Conservation (phyloP, 2,329 filamentous ascomycete genomes). For the Westerdykella aurantiaca region DNA sequence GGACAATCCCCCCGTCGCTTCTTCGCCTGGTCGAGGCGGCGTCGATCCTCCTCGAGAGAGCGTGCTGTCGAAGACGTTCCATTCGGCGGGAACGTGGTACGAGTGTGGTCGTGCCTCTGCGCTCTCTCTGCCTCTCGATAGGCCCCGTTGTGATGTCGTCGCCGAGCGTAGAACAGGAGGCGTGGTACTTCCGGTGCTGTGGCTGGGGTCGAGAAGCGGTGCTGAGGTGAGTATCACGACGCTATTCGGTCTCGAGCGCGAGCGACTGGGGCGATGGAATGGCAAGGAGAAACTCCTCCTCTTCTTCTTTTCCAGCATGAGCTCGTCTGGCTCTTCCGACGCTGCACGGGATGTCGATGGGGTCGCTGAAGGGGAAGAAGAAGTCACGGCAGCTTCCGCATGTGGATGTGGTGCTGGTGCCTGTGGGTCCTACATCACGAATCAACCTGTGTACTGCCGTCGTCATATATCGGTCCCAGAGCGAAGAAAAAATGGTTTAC, state of each 20-base stretch:
- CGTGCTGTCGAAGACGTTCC: conserved; percentile 14
- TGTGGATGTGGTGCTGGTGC: conserved; percentile 9
- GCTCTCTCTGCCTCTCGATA: too few species aligned
- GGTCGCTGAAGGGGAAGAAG: too few species aligned
- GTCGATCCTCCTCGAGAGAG: not conserved
- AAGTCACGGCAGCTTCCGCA: too few species aligned
- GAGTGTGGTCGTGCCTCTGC: conserved; percentile 20
- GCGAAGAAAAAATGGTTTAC: too few species aligned
- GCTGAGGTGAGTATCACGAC: conserved; percentile 5
- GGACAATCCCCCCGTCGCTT: conserved; percentile 2
- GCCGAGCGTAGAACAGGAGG: too few species aligned
- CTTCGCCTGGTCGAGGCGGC: conserved; percentile 1
- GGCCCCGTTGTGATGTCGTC: too few species aligned
- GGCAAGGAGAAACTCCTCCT: conserved; percentile 30
- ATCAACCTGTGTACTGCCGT: conserved; percentile 27
- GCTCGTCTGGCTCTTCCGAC: conserved; percentile 26
- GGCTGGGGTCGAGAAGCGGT: too few species aligned
- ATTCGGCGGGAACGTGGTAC: conserved; percentile 26
- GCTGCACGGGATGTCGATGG: conserved; percentile 23
- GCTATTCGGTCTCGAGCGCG: conserved; percentile 27
- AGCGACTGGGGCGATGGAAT: conserved; percentile 30
- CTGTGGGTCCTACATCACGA: conserved; percentile 29
- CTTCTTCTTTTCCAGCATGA: conserved; percentile 15
- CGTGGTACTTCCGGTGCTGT: too few species aligned
- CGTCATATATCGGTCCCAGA: not conserved